phyloP scores from a whole-genome alignment of 305 asterid genomes.

The Fraxinus baroniana region DNA sequence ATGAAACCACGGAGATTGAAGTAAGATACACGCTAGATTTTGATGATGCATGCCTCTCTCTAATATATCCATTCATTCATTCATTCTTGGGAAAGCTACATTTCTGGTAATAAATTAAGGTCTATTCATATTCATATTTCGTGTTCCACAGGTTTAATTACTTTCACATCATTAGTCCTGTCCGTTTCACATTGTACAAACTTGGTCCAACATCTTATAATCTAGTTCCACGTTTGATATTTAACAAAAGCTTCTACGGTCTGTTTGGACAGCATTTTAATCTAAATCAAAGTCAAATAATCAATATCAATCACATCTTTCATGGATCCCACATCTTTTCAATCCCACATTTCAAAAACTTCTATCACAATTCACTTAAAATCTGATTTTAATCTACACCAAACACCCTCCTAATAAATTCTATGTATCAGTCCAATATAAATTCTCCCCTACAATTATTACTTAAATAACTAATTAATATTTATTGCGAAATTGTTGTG shows the following conservation, averaged over 20 bases:
- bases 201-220: too few species aligned
- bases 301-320: too few species aligned
- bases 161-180: neutral
- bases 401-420: too few species aligned
- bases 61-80: neutral
- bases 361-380: too few species aligned
- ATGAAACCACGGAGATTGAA: constrained; percentile 27
- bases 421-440: too few species aligned
- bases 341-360: too few species aligned
- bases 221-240: neutral
- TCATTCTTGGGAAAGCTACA: neutral
- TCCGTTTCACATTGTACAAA: neutral
- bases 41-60: neutral
- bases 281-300: too few species aligned
- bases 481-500: neutral
- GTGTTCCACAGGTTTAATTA: neutral
- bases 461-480: neutral
- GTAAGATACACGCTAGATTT: constrained; percentile 21
- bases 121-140: neutral
- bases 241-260: neutral
- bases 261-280: too few species aligned
- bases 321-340: too few species aligned
- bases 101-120: neutral
- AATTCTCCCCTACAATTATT: neutral
- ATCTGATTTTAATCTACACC: too few species aligned